Evolutionary conservation across 257 asterid species (phyloP).

Genomic region (Nicotiana benthamiana): DNA sequence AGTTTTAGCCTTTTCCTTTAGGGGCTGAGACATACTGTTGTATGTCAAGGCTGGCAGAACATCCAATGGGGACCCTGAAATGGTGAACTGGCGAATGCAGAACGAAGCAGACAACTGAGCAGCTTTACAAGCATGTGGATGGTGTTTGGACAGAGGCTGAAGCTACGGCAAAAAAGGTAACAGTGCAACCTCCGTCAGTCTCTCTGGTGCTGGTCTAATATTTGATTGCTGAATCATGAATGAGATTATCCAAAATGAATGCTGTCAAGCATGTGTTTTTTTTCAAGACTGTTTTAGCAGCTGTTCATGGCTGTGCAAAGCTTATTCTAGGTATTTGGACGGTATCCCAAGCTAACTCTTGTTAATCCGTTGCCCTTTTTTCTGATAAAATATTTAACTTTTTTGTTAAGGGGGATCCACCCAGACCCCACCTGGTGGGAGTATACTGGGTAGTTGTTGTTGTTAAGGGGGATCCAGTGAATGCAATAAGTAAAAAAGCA

Average conservation of each 20-base stretch:
- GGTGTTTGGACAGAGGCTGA: slow-evolving; percentile 94
- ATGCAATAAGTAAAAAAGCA: background rate
- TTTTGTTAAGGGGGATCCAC: background rate
- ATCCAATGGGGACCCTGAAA: slow-evolving; percentile 79
- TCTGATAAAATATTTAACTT: background rate
- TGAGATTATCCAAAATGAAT: background rate
- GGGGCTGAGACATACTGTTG: slow-evolving; percentile 96
- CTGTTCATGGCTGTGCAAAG: background rate
- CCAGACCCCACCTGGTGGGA: no score
- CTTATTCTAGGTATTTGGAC: background rate
- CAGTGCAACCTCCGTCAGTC: background rate
- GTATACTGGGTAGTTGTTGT: no score
- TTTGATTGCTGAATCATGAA: background rate
- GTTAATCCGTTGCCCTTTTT: background rate
- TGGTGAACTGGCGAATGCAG: slow-evolving; percentile 98
- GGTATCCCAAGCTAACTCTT: background rate
- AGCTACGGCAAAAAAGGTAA: slow-evolving; percentile 80
- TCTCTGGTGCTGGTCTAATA: background rate
- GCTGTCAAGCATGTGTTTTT: background rate
- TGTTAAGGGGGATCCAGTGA: background rate
- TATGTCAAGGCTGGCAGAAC: slow-evolving; percentile 99
- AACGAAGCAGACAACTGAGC: slow-evolving; percentile 93
- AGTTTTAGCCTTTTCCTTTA: slow-evolving; percentile 19
- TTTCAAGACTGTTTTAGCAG: background rate
- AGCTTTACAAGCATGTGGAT: slow-evolving; percentile 89